A percentile compares a stretch with the other conserved stretches of the same genome.
These are phyloP conservation scores for Aspergillus pseudotamarii DNA, from an alignment of 2,329 filamentous ascomycete genomes.

Conservation along the genomic window DNA sequence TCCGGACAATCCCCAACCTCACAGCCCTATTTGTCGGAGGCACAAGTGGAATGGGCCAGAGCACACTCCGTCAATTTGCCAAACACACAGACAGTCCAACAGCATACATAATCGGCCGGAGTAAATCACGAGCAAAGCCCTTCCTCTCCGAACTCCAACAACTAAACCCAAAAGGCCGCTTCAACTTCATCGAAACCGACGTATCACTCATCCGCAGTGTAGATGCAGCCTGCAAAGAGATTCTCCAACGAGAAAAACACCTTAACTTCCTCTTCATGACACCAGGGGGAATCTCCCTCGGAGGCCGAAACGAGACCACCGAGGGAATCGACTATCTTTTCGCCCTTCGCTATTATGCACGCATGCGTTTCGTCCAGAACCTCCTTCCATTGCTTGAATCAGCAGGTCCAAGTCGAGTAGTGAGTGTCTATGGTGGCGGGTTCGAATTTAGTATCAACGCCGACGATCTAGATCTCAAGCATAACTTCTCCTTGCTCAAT, in stretches of 20 bases:
- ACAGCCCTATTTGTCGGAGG: slow-evolving; percentile 57
- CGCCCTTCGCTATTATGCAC: slow-evolving; percentile 31
- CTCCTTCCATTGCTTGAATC: slow-evolving; percentile 28
- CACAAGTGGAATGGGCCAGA: slow-evolving; percentile 58
- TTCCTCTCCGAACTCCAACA: slow-evolving; percentile 47
- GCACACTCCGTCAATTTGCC: slow-evolving; percentile 51
- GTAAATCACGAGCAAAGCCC: slow-evolving; percentile 35
- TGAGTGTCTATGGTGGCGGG: slow-evolving; percentile 56
- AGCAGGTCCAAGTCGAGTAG: slow-evolving; percentile 51
- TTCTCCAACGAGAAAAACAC: slow-evolving; percentile 35
- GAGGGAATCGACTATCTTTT: slow-evolving; percentile 33
- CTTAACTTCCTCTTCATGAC: slow-evolving; percentile 33
- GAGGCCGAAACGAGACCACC: slow-evolving; percentile 21
- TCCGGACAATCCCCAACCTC: slow-evolving; percentile 29
- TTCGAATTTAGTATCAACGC: slow-evolving; percentile 53
- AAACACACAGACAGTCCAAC: slow-evolving; percentile 45
- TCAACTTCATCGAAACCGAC: slow-evolving; percentile 54
- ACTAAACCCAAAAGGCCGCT: slow-evolving; percentile 48
- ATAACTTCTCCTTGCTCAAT: slow-evolving; percentile 27
- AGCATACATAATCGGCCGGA: slow-evolving; percentile 57
- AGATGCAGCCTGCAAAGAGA: slow-evolving; percentile 51
- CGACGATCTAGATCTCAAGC: slow-evolving; percentile 46
- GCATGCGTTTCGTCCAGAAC: slow-evolving; percentile 35
- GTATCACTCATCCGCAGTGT: slow-evolving; percentile 55
- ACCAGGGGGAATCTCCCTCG: slow-evolving; percentile 20